Conservation (phyloP, 305 asterid species). For the Rubia occidens region DNA sequence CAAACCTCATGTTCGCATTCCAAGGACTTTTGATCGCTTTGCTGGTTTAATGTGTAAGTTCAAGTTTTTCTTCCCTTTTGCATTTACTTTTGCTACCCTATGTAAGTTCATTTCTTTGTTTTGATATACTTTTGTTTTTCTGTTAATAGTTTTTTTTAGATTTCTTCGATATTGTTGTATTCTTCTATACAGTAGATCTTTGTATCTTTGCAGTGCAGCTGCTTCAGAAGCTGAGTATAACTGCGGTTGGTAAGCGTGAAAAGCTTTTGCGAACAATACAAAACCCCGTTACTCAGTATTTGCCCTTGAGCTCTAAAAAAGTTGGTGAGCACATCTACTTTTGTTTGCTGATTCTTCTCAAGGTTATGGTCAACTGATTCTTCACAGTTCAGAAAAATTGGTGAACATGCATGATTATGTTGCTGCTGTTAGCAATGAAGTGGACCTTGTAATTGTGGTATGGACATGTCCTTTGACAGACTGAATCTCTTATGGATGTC, state of each 20-base stretch:
- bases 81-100: not conserved
- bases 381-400: constrained; percentile 77
- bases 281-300: constrained; percentile 73
- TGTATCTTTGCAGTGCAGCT: constrained; percentile 53
- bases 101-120: not conserved
- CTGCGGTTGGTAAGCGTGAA: constrained; percentile 68
- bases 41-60: constrained; percentile 86
- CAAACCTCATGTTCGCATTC: constrained; percentile 83
- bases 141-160: not conserved
- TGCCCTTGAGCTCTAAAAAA: constrained; percentile 64
- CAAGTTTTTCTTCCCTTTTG: not conserved
- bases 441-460: constrained; percentile 84
- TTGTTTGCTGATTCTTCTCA: constrained; percentile 1
- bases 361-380: constrained; percentile 12
- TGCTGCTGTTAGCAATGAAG: constrained; percentile 40
- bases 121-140: not conserved
- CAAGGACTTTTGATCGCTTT: constrained; percentile 79
- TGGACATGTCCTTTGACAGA: constrained; percentile 10
- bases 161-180: not conserved
- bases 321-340: constrained; percentile 43
- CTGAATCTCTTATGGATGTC: not conserved
- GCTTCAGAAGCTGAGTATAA: constrained; percentile 62
- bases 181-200: not conserved
- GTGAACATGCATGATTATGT: constrained; percentile 63
- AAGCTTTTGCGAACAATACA: constrained; percentile 64